phyloP scores from a whole-genome alignment of 2,329 filamentous ascomycete species.

The Akanthomyces uredinophilus region DNA sequence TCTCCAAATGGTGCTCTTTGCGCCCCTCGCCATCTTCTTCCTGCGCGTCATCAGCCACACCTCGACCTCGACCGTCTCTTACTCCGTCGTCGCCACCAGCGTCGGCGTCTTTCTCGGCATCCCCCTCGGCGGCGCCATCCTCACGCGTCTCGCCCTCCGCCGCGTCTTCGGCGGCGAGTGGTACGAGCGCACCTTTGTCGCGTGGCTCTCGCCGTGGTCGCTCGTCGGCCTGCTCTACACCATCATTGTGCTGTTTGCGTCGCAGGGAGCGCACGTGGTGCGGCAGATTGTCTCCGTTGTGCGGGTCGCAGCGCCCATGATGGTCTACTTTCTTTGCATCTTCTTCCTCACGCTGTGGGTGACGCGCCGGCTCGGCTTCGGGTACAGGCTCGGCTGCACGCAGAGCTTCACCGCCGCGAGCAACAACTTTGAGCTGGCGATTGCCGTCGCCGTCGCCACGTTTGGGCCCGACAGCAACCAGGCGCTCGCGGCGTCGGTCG shows the following conservation, averaged over 20 bases:
- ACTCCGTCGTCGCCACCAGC: constrained; percentile 61
- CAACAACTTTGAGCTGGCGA: constrained; percentile 77
- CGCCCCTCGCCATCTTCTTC: constrained; percentile 57
- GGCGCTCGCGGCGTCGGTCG: constrained; percentile 69
- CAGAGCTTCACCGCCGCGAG: constrained; percentile 78
- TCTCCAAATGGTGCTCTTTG: constrained; percentile 61
- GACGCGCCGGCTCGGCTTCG: constrained; percentile 57
- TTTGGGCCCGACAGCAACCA: constrained; percentile 68
- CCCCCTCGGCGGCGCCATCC: constrained; percentile 62
- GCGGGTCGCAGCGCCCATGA: constrained; percentile 65
- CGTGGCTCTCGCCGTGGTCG: constrained; percentile 61
- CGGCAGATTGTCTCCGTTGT: constrained; percentile 72
- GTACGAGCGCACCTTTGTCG: constrained; percentile 63
- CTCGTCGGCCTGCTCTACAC: constrained; percentile 74
- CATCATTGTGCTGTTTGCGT: constrained; percentile 71
- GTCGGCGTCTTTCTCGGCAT: constrained; percentile 76
- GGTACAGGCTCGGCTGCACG: constrained; percentile 60
- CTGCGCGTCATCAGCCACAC: constrained; percentile 57
- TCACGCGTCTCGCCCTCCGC: constrained; percentile 42
- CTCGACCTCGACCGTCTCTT: constrained; percentile 36
- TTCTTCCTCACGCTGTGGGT: constrained; percentile 61
- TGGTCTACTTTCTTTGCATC: constrained; percentile 68
- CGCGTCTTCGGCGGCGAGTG: constrained; percentile 45
- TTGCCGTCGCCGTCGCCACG: constrained; percentile 70
- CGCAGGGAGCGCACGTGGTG: constrained; percentile 65